Percentiles rank a stretch among this genome's conserved stretches.
Evolutionary conservation across 176 grass and related monocot species (phyloP).

Genomic region (Poa pratensis): DNA sequence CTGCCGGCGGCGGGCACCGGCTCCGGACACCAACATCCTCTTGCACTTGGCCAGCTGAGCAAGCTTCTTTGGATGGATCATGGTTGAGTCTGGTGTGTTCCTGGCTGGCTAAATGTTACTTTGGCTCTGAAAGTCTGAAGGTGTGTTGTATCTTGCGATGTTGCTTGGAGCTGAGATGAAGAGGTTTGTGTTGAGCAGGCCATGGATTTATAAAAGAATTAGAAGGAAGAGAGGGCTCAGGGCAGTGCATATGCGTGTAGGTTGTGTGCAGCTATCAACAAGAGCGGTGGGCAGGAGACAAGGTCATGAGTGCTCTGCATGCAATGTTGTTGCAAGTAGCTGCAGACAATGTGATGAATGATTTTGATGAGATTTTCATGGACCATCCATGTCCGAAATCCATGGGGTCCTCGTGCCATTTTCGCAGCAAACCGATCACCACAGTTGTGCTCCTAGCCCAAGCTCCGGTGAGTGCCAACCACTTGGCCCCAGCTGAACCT

Average conservation of each 20-base stretch:
- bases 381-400: not conserved
- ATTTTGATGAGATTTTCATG: conserved; percentile 26
- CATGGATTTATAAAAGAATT: conserved; percentile 42
- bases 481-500: conserved; percentile 31
- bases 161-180: conserved; percentile 9
- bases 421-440: conserved; percentile 1
- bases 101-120: conserved; percentile 12
- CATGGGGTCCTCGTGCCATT: conserved; percentile 17
- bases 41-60: conserved; percentile 50
- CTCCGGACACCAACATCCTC: conserved; percentile 14
- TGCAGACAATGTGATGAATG: not conserved
- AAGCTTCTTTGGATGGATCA: conserved; percentile 50
- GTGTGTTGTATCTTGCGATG: not conserved
- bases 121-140: not conserved
- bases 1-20: not conserved
- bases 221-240: not conserved
- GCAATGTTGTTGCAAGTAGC: conserved; percentile 16
- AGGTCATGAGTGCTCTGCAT: conserved; percentile 32
- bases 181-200: not conserved
- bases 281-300: conserved; percentile 42
- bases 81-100: not conserved
- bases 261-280: not conserved
- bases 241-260: not conserved
- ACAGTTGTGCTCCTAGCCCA: not conserved
- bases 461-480: conserved; percentile 3